Conservation (phyloP, 2,329 filamentous ascomycete species). For the Neurospora crassa region DNA sequence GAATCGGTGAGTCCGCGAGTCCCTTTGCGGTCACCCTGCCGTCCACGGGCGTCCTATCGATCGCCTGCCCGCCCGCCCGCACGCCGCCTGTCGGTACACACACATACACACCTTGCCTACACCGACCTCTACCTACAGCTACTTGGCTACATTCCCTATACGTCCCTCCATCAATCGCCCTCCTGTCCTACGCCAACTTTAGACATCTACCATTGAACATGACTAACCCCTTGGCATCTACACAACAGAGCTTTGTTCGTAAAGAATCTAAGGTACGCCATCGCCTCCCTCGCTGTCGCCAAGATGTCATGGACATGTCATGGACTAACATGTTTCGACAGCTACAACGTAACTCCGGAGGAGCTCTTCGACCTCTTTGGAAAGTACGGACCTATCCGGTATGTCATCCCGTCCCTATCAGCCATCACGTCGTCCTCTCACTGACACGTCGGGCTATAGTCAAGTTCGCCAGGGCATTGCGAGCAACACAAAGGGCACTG, state of each 20-base stretch:
- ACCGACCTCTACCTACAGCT: background rate
- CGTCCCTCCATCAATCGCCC: background rate
- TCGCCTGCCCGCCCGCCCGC: constrained; percentile 18
- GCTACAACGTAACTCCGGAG: constrained; percentile 98
- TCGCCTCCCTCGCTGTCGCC: constrained; percentile 54
- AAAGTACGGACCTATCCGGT: constrained; percentile 94
- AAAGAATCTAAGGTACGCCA: constrained; percentile 92
- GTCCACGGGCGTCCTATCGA: constrained; percentile 15
- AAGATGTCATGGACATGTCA: constrained; percentile 26
- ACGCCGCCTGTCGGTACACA: constrained; percentile 3
- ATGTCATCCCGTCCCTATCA: constrained; percentile 31
- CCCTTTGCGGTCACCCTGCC: constrained; percentile 16
- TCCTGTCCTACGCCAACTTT: background rate
- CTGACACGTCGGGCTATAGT: constrained; percentile 36
- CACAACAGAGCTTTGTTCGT: constrained; percentile 88
- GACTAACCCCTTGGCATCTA: constrained; percentile 7
- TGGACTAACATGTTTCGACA: constrained; percentile 32
- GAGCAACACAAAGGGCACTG: constrained; percentile 94
- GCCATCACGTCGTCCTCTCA: background rate
- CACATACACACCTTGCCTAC: background rate
- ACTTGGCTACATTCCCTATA: constrained; percentile 6
- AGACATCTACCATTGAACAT: constrained; percentile 17
- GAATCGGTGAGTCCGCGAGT: constrained; percentile 71
- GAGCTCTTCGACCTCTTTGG: constrained; percentile 98
- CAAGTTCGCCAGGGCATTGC: constrained; percentile 98